Evolutionary conservation across 371 early-diverging fungal genomes (phyloP).

Genomic region (Phascolomyces articulosus): DNA sequence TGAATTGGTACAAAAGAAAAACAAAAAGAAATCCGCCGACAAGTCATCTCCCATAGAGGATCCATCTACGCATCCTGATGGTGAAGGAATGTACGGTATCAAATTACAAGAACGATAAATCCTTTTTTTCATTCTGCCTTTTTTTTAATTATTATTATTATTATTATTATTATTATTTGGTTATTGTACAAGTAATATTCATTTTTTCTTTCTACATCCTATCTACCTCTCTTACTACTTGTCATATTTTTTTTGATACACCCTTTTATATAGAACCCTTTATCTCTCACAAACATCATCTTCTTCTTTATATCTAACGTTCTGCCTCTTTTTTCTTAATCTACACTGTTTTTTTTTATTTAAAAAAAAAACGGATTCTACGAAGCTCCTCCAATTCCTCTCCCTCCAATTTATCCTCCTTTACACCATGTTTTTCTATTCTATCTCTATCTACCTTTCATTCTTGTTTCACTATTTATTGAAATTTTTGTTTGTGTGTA

Average conservation of each 20-base stretch:
- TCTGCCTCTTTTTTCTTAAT: too few species aligned
- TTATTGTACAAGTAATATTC: not conserved
- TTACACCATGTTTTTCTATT: too few species aligned
- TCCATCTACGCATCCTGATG: not conserved
- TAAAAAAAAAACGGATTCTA: too few species aligned
- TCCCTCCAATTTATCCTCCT: too few species aligned
- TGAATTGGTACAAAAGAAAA: slow-evolving; percentile 34
- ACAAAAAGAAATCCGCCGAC: not conserved
- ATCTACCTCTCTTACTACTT: too few species aligned
- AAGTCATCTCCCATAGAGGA: not conserved
- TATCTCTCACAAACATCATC: too few species aligned
- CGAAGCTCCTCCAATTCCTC: too few species aligned
- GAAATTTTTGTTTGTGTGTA: too few species aligned
- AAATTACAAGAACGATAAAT: slow-evolving; percentile 2
- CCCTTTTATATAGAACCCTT: too few species aligned
- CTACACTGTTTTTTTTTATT: too few species aligned
- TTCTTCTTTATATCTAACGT: too few species aligned
- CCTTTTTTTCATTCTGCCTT: not conserved
- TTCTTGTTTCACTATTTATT: not conserved
- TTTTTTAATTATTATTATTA: not conserved
- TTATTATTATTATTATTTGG: not conserved
- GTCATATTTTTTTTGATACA: too few species aligned
- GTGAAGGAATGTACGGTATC: not conserved
- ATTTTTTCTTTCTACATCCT: not conserved
- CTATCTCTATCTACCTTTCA: not conserved